Evolutionary conservation across 148 eudicot genomes (phyloP).

Genomic region (Chenopodium berlandieri): DNA sequence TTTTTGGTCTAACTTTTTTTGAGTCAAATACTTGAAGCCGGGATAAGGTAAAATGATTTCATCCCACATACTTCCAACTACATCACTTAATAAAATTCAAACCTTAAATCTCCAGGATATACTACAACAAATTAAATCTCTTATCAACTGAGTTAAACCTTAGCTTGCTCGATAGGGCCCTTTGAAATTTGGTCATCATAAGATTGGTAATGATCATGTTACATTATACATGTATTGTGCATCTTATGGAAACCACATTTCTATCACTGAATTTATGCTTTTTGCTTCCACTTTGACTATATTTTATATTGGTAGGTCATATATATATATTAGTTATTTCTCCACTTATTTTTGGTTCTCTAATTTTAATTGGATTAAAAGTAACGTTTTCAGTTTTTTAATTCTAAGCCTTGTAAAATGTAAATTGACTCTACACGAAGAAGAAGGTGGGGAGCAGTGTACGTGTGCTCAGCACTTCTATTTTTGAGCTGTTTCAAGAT

Average conservation of each 20-base stretch:
- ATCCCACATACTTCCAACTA: no score
- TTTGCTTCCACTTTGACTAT: conserved; percentile 10
- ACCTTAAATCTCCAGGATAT: no score
- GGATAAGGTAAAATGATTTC: no score
- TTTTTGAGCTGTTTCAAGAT: not conserved
- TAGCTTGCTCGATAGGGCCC: not conserved
- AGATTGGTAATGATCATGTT: not conserved
- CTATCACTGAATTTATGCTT: not conserved
- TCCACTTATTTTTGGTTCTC: not conserved
- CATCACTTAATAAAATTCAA: no score
- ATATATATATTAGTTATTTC: not conserved
- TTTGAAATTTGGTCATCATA: not conserved
- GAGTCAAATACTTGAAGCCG: no score
- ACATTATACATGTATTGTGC: not conserved
- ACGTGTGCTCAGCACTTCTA: not conserved
- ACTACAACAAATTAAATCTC: no score
- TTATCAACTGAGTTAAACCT: no score
- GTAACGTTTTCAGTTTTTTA: no score
- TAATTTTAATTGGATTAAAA: not conserved
- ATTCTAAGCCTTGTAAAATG: not conserved
- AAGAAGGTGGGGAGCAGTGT: not conserved
- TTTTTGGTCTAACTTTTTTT: no score
- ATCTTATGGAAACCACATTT: conserved; percentile 13
- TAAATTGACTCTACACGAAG: not conserved
- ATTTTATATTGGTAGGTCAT: conserved; percentile 2